A percentile compares a stretch with the other conserved stretches of the same genome.
Evolutionary conservation across 495 filamentous ascomycete genomes (phyloP).

Genomic region (Trichocladium antarcticum): DNA sequence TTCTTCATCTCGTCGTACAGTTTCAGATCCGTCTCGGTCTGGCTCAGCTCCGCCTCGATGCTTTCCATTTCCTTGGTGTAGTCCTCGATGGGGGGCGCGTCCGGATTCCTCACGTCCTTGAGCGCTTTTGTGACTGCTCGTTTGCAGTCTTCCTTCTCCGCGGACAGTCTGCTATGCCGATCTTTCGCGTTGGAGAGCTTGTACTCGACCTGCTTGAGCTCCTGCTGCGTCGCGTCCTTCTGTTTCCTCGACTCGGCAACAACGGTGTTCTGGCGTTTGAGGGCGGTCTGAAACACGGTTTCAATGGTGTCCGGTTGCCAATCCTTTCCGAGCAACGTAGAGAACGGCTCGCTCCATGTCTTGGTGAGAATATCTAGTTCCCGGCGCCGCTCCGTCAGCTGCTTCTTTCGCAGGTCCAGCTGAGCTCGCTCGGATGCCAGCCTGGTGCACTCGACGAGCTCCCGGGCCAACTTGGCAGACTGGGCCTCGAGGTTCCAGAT

Average conservation of each 20-base stretch:
- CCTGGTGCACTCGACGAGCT: slow-evolving; percentile 68
- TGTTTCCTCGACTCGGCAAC: slow-evolving; percentile 51
- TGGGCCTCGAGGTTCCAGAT: slow-evolving; percentile 58
- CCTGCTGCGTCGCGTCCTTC: slow-evolving; percentile 56
- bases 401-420: slow-evolving; percentile 65
- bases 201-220: slow-evolving; percentile 67
- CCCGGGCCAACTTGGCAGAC: slow-evolving; percentile 53
- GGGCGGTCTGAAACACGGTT: slow-evolving; percentile 52
- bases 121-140: slow-evolving; percentile 34
- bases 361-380: slow-evolving; percentile 65
- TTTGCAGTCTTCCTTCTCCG: slow-evolving; percentile 52
- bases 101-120: slow-evolving; percentile 23
- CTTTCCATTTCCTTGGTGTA: slow-evolving; percentile 32
- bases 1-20: slow-evolving; percentile 49
- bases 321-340: slow-evolving; percentile 44
- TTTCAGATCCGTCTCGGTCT: slow-evolving; percentile 50
- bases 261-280: slow-evolving; percentile 44
- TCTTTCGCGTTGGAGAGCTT: slow-evolving; percentile 56
- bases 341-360: slow-evolving; percentile 60
- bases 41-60: slow-evolving; percentile 49
- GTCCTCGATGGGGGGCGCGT: slow-evolving; percentile 28
- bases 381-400: slow-evolving; percentile 56
- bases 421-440: slow-evolving; percentile 68
- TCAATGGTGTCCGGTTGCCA: slow-evolving; percentile 68
- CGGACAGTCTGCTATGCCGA: slow-evolving; percentile 49